Base-by-base conservation (phyloP, 768 basidiomycete species). In the Kwoniella newhampshirensis region DNA sequence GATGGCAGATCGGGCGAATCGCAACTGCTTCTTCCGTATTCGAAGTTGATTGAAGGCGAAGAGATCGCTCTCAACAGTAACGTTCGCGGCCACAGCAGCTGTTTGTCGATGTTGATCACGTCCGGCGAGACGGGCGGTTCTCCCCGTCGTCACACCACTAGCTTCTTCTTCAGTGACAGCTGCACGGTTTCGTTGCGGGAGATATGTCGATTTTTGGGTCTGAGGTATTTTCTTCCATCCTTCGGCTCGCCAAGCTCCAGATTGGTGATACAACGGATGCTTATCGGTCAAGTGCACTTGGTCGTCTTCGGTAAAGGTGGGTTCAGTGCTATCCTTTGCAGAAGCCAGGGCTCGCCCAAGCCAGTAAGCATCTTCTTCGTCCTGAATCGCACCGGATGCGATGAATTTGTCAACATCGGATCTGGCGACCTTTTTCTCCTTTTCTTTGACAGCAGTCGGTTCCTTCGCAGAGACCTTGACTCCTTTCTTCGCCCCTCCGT, bases 41-140 rank as follows among this genome's bases (percentile, higher is more conserved):
- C 96, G 90, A 21, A 99, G 83, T 79, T 98, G 96, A 76, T 98
- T 98, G 81, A 98, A 98, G 80, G 96, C 94, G 65, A 82, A 78
- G 9, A 80, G 64, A 81, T 96, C 88, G n/a, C 76, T 76, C 83
- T 83, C 83, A 85, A 86, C 46, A 86, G 86, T 20, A 86, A 87
- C 25, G 12, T 12, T 45, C 11, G 64, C 51, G 21, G 51, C 61
- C 18, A 57, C 48, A 8, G 62, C 71, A 8, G 71, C 69, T 2
- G 72, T 75, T 67, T 79, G 80, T 70, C 93, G 90, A 79, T 94
- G 88, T 79, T 94, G 89, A 71, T 99, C 94, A 72, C 94, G 85
- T 23, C 91, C 91, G 63, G 88, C 91, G 17, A 92, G 91, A 46
- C 94, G 88, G 61, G 93, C 94, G 9, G 90, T 73, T 6, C 79